These are phyloP conservation scores for Pelomyxa schiedti DNA, from an alignment of 78 protist species.

Conservation along the genomic window DNA sequence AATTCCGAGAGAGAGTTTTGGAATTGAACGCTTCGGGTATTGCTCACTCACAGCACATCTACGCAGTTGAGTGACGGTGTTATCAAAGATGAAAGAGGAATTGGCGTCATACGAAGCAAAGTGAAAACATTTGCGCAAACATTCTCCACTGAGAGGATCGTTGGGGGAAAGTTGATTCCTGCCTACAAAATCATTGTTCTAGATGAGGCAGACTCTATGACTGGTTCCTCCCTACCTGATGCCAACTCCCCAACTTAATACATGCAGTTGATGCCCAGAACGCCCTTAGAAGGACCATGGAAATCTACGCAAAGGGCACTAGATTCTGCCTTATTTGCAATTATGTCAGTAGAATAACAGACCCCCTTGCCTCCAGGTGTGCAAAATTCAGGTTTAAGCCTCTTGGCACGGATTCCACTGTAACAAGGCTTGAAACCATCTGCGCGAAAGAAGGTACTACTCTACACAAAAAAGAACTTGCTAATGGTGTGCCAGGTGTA, in stretches of 20 bases:
- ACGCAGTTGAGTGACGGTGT: too few species aligned
- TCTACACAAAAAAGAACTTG: too few species aligned
- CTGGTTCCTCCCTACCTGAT: too few species aligned
- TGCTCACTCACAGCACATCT: too few species aligned
- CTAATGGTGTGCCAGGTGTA: too few species aligned
- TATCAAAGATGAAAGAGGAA: conserved; percentile 99
- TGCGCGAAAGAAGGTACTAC: too few species aligned
- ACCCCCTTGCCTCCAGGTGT: conserved; percentile 96
- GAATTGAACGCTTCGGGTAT: conserved; percentile 97
- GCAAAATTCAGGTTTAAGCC: conserved; percentile 96
- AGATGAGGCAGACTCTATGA: conserved; percentile 97
- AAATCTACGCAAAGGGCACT: conserved; percentile 68
- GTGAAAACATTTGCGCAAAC: conserved; percentile 82
- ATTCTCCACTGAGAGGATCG: conserved; percentile 19
- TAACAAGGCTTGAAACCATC: too few species aligned
- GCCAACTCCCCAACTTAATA: too few species aligned
- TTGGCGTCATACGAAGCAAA: conserved; percentile 72
- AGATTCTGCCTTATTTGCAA: conserved; percentile 88
- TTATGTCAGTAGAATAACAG: conserved; percentile 83
- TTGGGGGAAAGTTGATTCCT: too few species aligned
- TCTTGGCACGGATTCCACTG: conserved; percentile 42
- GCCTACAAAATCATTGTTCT: conserved; percentile 91
- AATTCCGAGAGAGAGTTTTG: conserved; percentile 55
- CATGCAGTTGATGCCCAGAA: conserved; percentile 92
- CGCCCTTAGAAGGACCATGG: conserved; percentile 87